Base-by-base conservation (phyloP, 441 rosid genomes). In the Adansonia madagascariensis region DNA sequence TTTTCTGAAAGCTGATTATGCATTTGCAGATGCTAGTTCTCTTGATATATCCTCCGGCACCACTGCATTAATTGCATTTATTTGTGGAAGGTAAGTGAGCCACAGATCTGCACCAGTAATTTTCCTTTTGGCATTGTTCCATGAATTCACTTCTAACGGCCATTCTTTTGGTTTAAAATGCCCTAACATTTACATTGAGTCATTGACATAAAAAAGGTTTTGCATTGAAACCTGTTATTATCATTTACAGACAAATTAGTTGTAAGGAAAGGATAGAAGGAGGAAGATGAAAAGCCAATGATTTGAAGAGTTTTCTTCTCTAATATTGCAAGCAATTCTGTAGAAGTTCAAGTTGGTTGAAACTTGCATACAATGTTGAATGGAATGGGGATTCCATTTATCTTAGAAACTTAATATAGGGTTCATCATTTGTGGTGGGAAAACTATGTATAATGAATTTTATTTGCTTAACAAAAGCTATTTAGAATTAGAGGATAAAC, bases 31-130 rank as follows among this genome's bases (percentile, higher is more conserved):
- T 77, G 89, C 88, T 71, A 83, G 91, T 84, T 86, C 89, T 75
- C 91, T 92, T 79, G 97, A 94, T 82, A 94, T 90, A 80, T 94
- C 98, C 59, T 95, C 97, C 2, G 98, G 98, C 70, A 91, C 98
- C 81, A 93, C 97, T 68, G 96, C 96, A 20, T 84, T 95, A 61
- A 82, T 91, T 68, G 96, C 98, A 59, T 85, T 91, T 78, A 75
- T 90, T 73, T 84, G 84, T 74, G 92, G 91, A 86, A 88, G 94
- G 97, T 91, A 76, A 79, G 78, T 43, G 17, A 18, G 20, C 49
- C 47, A 17, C 14, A 56, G 15, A 50, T 75, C 24, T 9, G 24
- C 57, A 1, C 61, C 68, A 3, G 17, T 24, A n/a, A 8, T 35
- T 18, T 12, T 46, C 6, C 15, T 27, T 7, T 14, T 52, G 61